A percentile compares a stretch with the other conserved stretches of the same genome.
Evolutionary conservation across 345 rosid species (phyloP).

Genomic region (Psidium guajava): DNA sequence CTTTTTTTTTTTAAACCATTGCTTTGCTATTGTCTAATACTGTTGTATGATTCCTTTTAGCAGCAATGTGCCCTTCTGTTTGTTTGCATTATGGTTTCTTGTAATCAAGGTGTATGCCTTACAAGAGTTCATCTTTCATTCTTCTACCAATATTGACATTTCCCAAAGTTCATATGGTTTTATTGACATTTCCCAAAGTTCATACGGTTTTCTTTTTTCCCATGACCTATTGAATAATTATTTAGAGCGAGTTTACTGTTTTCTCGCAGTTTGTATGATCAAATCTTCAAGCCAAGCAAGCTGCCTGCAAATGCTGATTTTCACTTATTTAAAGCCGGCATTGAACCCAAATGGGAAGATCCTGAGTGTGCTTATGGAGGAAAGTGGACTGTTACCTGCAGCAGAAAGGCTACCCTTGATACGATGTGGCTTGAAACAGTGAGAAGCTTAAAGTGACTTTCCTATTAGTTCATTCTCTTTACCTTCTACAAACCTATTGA

Average conservation of each 20-base stretch:
- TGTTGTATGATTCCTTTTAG: neutral
- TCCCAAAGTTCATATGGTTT: neutral
- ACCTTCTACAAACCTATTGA: neutral
- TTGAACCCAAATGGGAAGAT: constrained; percentile 99
- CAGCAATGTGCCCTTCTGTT: neutral
- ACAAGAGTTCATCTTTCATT: neutral
- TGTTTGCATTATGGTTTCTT: neutral
- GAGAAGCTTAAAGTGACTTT: constrained; percentile 1
- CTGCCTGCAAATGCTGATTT: constrained; percentile 53
- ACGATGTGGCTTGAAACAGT: constrained; percentile 88
- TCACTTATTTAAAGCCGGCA: constrained; percentile 79
- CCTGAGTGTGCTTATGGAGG: constrained; percentile 91
- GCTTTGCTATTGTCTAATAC: neutral
- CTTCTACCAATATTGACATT: neutral
- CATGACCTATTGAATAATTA: too few relatives aligned
- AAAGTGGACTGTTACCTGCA: constrained; percentile 60
- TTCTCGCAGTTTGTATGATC: constrained; percentile 59
- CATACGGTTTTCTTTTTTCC: neutral
- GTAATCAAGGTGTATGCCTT: neutral
- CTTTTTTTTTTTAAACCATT: neutral
- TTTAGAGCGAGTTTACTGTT: neutral
- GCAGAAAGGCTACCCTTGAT: constrained; percentile 46
- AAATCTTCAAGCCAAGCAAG: constrained; percentile 71
- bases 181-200: neutral
- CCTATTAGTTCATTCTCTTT: neutral